Evolutionary conservation across 352 stramenopile species (phyloP).

Genomic region (Pythium chondricola): DNA sequence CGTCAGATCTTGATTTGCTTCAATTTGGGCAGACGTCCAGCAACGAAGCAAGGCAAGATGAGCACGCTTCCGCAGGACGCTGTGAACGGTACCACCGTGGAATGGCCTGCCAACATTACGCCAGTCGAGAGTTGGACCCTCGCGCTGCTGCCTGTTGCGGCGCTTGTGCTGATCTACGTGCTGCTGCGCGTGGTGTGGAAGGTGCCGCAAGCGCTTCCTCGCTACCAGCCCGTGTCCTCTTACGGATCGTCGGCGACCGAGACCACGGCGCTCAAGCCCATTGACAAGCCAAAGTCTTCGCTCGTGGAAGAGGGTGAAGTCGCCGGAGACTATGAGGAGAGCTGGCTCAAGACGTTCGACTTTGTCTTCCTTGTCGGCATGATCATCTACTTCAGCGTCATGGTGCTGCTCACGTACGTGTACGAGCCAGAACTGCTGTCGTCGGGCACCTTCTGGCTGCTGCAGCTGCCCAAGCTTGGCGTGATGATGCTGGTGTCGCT

Average conservation of each 20-base stretch:
- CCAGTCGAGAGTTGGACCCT: conserved; percentile 30
- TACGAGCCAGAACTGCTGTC: conserved; percentile 25
- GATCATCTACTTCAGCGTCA: conserved; percentile 29
- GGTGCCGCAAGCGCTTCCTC: conserved; percentile 34
- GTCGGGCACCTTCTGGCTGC: conserved; percentile 12
- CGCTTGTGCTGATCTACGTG: conserved; percentile 53
- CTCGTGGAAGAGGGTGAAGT: conserved; percentile 57
- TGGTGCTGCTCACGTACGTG: conserved; percentile 43
- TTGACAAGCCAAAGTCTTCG: conserved; percentile 37
- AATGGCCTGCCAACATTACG: conserved; percentile 43
- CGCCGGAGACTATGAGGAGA: conserved; percentile 50
- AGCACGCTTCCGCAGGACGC: not conserved
- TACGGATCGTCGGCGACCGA: conserved; percentile 42
- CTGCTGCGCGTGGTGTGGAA: conserved; percentile 63
- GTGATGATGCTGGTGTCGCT: conserved; percentile 64
- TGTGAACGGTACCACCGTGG: conserved; percentile 1
- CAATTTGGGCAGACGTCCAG: not conserved
- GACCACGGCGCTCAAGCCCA: conserved; percentile 28
- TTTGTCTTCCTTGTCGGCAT: conserved; percentile 53
- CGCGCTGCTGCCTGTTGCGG: conserved; percentile 31
- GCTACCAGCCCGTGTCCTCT: conserved; percentile 25
- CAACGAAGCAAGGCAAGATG: not conserved
- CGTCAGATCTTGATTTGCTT: conserved; percentile 8
- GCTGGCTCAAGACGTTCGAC: conserved; percentile 50
- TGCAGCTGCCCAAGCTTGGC: conserved; percentile 43